phyloP scores from a whole-genome alignment of 768 basidiomycete species.

The Leucosporidium yakuticum region DNA sequence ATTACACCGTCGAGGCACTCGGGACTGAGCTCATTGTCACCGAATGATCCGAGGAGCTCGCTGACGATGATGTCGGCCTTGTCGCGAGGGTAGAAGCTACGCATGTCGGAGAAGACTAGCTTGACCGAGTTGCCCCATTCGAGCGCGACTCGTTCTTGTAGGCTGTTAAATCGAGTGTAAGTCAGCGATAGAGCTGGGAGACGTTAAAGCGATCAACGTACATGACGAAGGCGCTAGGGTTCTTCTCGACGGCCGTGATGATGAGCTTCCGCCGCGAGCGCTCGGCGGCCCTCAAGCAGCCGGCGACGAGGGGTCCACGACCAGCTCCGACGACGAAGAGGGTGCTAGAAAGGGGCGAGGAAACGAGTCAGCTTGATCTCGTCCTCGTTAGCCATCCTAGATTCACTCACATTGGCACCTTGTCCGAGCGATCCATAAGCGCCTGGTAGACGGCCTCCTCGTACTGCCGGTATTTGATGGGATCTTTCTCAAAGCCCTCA shows the following conservation, averaged over 20 bases:
- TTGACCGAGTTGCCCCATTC: conserved; percentile 80
- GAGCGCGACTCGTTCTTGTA: conserved; percentile 70
- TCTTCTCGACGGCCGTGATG: conserved; percentile 77
- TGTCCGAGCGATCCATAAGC: conserved; percentile 62
- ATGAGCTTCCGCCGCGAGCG: conserved; percentile 64
- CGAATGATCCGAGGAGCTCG: conserved; percentile 93
- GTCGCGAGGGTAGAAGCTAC: conserved; percentile 66
- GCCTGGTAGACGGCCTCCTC: conserved; percentile 87
- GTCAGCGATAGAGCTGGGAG: conserved; percentile 2
- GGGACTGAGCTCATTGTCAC: conserved; percentile 96
- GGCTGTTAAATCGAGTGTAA: conserved; percentile 49
- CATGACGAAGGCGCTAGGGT: conserved; percentile 92
- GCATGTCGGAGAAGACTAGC: conserved; percentile 93
- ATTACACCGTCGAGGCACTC: conserved; percentile 95
- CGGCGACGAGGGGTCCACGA: conserved; percentile 81
- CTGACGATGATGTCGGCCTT: conserved; percentile 87
- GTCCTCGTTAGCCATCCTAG: too few relatives aligned
- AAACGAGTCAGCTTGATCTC: conserved; percentile 11
- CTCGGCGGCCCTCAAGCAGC: conserved; percentile 69
- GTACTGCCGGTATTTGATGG: conserved; percentile 90
- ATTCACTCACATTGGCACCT: conserved; percentile 57
- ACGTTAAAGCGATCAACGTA: conserved; percentile 48
- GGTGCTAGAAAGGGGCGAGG: conserved; percentile 51
- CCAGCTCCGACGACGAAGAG: conserved; percentile 93
- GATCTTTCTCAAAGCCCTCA: conserved; percentile 96